These are phyloP conservation scores for Ajuga chamaepitys DNA, from an alignment of 257 asterid species.

Conservation along the genomic window DNA sequence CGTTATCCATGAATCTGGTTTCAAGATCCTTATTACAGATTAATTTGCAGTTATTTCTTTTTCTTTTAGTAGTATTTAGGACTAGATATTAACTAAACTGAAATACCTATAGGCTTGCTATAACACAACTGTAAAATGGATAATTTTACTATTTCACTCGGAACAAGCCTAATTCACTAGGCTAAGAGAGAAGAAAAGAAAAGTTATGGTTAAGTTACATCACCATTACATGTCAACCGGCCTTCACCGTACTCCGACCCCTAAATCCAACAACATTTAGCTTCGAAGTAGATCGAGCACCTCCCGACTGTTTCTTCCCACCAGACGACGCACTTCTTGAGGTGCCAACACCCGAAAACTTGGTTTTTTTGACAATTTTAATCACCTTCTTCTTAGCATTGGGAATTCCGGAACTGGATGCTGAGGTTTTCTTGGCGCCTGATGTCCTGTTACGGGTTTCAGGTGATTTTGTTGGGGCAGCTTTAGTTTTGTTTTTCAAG, in stretches of 20 bases:
- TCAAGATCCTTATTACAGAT: too few species aligned
- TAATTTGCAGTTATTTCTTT: too few species aligned
- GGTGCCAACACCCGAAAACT: slow-evolving; percentile 27
- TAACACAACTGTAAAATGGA: not conserved
- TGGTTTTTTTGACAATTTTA: slow-evolving; percentile 32
- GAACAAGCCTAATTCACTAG: too few species aligned
- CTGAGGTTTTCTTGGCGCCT: slow-evolving; percentile 29
- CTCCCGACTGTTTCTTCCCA: slow-evolving; percentile 37
- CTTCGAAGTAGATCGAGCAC: slow-evolving; percentile 40
- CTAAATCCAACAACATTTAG: slow-evolving; percentile 90
- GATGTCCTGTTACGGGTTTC: slow-evolving; percentile 29
- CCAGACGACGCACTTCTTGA: slow-evolving; percentile 24
- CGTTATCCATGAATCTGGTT: too few species aligned
- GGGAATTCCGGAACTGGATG: slow-evolving; percentile 26
- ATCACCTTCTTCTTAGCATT: slow-evolving; percentile 29
- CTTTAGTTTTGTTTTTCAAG: slow-evolving; percentile 29
- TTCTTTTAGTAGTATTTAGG: too few species aligned
- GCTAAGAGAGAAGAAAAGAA: not conserved
- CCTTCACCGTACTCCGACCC: slow-evolving; percentile 65
- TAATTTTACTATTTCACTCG: not conserved
- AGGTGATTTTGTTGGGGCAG: slow-evolving; percentile 28
- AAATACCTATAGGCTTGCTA: too few species aligned
- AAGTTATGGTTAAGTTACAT: slow-evolving; percentile 4
- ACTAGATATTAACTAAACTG: too few species aligned
- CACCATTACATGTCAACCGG: slow-evolving; percentile 23